Percentiles rank a stretch among this genome's conserved stretches.
Evolutionary conservation across 129 eudicot species (phyloP).

Genomic region (Artemisia annua): DNA sequence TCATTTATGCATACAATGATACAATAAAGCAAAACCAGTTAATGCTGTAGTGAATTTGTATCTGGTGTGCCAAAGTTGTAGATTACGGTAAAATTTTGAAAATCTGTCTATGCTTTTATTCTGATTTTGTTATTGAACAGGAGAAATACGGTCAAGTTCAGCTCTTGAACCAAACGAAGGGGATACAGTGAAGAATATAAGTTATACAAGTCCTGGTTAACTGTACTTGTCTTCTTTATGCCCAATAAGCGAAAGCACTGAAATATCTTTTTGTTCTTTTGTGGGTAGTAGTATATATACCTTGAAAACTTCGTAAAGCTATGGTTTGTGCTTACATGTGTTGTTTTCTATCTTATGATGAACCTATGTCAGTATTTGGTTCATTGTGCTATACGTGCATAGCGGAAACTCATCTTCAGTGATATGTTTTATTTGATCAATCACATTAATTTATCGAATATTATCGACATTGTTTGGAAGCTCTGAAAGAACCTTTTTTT

Average conservation of each 20-base stretch:
- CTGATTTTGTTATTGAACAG: conserved; percentile 29
- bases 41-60: no score
- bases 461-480: neutral
- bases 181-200: conserved; percentile 4
- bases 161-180: conserved; percentile 22
- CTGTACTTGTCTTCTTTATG: conserved; percentile 10
- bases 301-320: neutral
- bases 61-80: no score
- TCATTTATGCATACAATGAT: no score
- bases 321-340: conserved; percentile 10
- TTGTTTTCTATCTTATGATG: conserved; percentile 5
- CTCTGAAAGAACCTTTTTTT: neutral
- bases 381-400: conserved; percentile 1
- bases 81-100: no score
- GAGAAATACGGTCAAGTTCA: conserved; percentile 37
- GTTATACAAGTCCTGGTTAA: neutral
- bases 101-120: neutral
- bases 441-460: neutral
- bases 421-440: neutral
- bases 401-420: neutral
- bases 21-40: no score
- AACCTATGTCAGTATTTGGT: conserved; percentile 18
- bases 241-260: conserved; percentile 34
- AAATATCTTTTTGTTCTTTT: neutral
- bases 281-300: conserved; percentile 27